These are phyloP conservation scores for Closterium sp. DNA, from an alignment of 139 green algal genomes.

Conservation along the genomic window DNA sequence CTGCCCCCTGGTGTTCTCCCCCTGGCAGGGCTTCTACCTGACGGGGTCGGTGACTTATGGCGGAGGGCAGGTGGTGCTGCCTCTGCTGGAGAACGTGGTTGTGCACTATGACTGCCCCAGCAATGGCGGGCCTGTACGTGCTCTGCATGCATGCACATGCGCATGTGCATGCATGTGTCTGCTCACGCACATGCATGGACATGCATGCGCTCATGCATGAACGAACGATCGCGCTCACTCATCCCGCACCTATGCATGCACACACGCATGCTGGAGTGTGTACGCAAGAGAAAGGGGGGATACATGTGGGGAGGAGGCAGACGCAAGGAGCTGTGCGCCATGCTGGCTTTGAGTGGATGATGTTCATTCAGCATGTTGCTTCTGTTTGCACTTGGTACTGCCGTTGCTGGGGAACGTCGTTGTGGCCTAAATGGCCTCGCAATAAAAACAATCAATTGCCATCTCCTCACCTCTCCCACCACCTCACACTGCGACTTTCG, in stretches of 20 bases:
- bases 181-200: neutral
- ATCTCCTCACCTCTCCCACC: too few relatives aligned
- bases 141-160: slow-evolving; percentile 35
- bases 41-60: slow-evolving; percentile 91
- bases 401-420: too few relatives aligned
- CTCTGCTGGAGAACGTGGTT: slow-evolving; percentile 79
- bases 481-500: neutral
- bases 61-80: slow-evolving; percentile 88
- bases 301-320: too few relatives aligned
- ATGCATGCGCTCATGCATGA: neutral
- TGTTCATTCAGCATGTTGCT: too few relatives aligned
- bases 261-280: neutral
- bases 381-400: too few relatives aligned
- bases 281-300: neutral
- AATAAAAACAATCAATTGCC: too few relatives aligned
- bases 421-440: too few relatives aligned
- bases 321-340: too few relatives aligned
- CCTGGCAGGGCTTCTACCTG: slow-evolving; percentile 74
- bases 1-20: neutral
- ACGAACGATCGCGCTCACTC: too few relatives aligned
- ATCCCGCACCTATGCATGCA: neutral
- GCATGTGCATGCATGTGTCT: slow-evolving; percentile 62
- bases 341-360: too few relatives aligned
- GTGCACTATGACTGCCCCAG: slow-evolving; percentile 57
- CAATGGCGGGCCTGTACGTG: neutral